A percentile compares a stretch with the other conserved stretches of the same genome.
Conservation (phyloP, 305 asterid genomes). For the Stenogyne calaminthoides region DNA sequence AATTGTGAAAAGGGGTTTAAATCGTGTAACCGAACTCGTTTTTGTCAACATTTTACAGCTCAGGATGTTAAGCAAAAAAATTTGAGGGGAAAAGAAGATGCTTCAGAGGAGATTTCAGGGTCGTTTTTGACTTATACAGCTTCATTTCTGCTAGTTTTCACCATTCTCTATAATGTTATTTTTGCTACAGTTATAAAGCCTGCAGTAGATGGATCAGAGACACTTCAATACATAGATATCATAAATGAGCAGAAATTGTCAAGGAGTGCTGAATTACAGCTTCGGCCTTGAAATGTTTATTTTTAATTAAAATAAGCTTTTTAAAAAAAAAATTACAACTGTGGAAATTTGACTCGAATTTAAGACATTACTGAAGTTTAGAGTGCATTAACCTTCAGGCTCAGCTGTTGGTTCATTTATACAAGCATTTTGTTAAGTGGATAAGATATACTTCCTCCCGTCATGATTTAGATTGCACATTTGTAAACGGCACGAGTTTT, state of each 20-base stretch:
- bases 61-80: conserved; percentile 31
- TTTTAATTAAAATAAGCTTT: neutral
- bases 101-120: conserved; percentile 36
- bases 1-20: too few species aligned
- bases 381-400: too few species aligned
- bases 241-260: neutral
- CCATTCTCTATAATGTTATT: conserved; percentile 55
- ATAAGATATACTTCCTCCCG: too few species aligned
- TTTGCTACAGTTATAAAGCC: conserved; percentile 72
- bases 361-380: too few species aligned
- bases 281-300: neutral
- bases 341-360: too few species aligned
- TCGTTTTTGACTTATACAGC: conserved; percentile 43
- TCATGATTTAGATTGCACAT: too few species aligned
- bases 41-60: conserved; percentile 30
- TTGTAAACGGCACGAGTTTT: too few species aligned
- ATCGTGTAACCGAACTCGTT: neutral
- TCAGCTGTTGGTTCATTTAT: too few species aligned
- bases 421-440: too few species aligned
- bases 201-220: conserved; percentile 51
- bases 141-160: conserved; percentile 50
- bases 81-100: conserved; percentile 32
- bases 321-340: too few species aligned
- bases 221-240: conserved; percentile 20
- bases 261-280: neutral